phyloP scores from a whole-genome alignment of 225 moss, liverwort and hornwort genomes.

The Straminergon stramineum region DNA sequence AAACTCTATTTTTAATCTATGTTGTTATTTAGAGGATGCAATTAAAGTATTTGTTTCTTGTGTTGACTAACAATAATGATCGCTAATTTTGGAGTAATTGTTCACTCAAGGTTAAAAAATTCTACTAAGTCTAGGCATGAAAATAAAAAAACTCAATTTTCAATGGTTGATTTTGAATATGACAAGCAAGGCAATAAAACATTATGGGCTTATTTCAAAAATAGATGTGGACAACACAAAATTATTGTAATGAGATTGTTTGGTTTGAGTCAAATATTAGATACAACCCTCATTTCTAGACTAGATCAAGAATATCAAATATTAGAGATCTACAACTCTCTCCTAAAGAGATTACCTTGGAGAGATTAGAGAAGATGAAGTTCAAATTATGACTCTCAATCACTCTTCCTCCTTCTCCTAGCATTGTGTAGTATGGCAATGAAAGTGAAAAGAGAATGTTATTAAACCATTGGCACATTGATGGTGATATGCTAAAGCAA shows the following conservation, averaged over 20 bases:
- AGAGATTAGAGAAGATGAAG: neutral
- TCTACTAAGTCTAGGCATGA: neutral
- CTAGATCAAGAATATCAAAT: neutral
- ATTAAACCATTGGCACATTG: neutral
- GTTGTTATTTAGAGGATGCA: neutral
- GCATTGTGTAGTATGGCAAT: neutral
- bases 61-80: too few relatives aligned
- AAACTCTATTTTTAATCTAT: neutral
- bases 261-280: neutral
- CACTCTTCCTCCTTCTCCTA: rapidly evolving
- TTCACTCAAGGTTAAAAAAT: neutral
- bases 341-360: neutral
- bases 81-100: neutral
- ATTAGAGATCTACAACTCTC: neutral
- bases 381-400: neutral
- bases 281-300: neutral
- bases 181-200: neutral
- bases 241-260: rapidly evolving
- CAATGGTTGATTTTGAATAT: neutral
- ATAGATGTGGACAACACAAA: rapidly evolving
- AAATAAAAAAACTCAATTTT: neutral
- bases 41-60: neutral
- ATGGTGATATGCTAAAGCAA: neutral
- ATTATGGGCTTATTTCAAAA: too few relatives aligned
- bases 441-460: neutral